These are phyloP conservation scores for Tulasnella sp. DNA, from an alignment of 768 basidiomycete genomes.

Conservation along the genomic window DNA sequence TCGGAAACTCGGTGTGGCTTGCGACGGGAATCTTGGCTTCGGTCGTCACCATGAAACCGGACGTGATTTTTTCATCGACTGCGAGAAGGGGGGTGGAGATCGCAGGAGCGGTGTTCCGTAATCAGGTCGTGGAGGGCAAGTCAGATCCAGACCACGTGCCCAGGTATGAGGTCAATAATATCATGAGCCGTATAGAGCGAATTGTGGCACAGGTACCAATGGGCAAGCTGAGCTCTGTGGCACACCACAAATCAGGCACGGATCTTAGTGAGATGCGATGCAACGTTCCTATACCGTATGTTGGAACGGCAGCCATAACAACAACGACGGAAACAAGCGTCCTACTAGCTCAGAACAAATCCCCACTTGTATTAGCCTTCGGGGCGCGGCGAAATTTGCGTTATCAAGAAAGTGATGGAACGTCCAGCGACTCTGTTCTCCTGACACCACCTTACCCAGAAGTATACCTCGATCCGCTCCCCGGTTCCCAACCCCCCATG, in stretches of 20 bases:
- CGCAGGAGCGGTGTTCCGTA: slow-evolving; percentile 36
- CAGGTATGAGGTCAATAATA: background rate
- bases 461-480: too few relatives aligned
- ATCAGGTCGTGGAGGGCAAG: slow-evolving; percentile 4
- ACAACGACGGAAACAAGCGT: background rate
- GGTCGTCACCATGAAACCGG: slow-evolving; percentile 53
- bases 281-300: slow-evolving; percentile 20
- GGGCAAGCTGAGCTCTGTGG: background rate
- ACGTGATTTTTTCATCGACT: slow-evolving; percentile 44
- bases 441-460: background rate
- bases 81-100: slow-evolving; percentile 46
- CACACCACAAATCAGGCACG: background rate
- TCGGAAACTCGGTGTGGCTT: slow-evolving; percentile 60
- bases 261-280: background rate
- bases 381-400: background rate
- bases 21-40: slow-evolving; percentile 63
- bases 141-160: background rate
- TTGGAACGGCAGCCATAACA: background rate
- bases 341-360: too few relatives aligned
- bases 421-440: background rate
- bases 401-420: background rate
- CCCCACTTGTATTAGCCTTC: too few relatives aligned
- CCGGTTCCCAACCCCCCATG: background rate
- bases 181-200: background rate
- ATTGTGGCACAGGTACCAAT: background rate